Base-by-base conservation (phyloP, 2,329 filamentous ascomycete species). In the Pyrenophora tritici-repentis region DNA sequence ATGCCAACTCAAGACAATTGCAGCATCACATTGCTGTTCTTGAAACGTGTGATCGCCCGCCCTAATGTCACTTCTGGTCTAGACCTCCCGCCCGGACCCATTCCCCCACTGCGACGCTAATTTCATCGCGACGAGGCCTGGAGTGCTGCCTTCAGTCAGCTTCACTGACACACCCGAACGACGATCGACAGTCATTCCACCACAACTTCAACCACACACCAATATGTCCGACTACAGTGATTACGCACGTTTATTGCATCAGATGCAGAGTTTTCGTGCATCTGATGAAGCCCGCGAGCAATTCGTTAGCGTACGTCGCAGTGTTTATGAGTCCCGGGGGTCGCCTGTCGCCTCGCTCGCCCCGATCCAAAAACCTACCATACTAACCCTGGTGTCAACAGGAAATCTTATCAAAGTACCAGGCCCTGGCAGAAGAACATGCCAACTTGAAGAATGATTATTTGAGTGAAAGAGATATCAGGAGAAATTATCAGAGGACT, bases 261-360 rank as follows among this genome's bases (percentile, higher is more conserved):
- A 69, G 48, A 66, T 74, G 61, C 61, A 69, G 26, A 50, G 53
- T 24, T 75, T 74, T 48, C 64, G 65, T 26, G 65, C 65, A 22
- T 71, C 70, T 26, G 72, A 75, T 42, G 64, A 70, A n/a, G 68
- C 70, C 12, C 62, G 72, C 51, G 69, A 75, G 46, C 63, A 59
- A 31, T 65, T 74, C 34, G 55, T 73, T 44, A 60, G 54, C 32
- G 72, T 72, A 61, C 10, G 61, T 55, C 40, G 26, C 10, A 35
- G 14, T 37, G 17, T 35, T 12, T 24, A 37, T 13, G 18, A 2
- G 18, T 20, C 18, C 18, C 18, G 18, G 6, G 6, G 18, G 44
- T 50, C 53, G 47, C 51, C 48, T 55, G 29, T 33, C 9, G 26
- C 37, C 16, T 20, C 17, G 10, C 10, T 24, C 35, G 32, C 42